Evolutionary conservation across 1,284 basidiomycete genomes (phyloP).

Genomic region (Rhodotorula sp.): DNA sequence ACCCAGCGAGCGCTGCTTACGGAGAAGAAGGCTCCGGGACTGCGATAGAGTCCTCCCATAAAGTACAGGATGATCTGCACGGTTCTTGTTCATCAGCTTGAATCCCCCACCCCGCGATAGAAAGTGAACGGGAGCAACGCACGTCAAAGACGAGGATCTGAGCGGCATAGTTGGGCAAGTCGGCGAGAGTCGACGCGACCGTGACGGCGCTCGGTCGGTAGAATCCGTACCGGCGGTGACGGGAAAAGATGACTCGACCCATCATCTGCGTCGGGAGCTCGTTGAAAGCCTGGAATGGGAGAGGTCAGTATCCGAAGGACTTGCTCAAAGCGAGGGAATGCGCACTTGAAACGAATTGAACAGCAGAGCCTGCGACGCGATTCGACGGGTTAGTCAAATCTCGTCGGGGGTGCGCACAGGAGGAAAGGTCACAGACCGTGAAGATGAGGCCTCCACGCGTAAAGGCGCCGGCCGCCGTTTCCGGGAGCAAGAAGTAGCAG

Average conservation of each 20-base stretch:
- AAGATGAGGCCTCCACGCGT: conserved; percentile 76
- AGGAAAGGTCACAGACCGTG: conserved; percentile 25
- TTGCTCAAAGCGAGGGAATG: neutral
- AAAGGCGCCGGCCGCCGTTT: conserved; percentile 75
- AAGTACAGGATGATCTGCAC: conserved; percentile 47
- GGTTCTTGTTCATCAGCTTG: neutral
- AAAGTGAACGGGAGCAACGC: conserved; percentile 43
- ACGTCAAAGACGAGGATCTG: conserved; percentile 54
- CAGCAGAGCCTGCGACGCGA: conserved; percentile 52
- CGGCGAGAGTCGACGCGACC: conserved; percentile 58
- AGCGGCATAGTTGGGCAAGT: conserved; percentile 54
- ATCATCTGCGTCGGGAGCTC: conserved; percentile 57
- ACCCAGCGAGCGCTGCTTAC: no score
- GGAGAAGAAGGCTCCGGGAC: conserved; percentile 55
- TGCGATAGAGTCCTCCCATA: conserved; percentile 52
- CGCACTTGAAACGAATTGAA: conserved; percentile 59
- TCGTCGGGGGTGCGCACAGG: neutral
- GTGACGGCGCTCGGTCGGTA: conserved; percentile 73
- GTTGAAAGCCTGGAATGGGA: conserved; percentile 66
- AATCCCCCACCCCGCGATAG: neutral
- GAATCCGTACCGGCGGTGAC: conserved; percentile 68
- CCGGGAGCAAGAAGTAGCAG: conserved; percentile 58
- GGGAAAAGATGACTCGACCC: conserved; percentile 63
- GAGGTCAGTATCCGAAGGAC: conserved; percentile 53
- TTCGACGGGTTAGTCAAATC: neutral